phyloP scores from a whole-genome alignment of 257 asterid genomes.

The Galeopsis tetrahit region DNA sequence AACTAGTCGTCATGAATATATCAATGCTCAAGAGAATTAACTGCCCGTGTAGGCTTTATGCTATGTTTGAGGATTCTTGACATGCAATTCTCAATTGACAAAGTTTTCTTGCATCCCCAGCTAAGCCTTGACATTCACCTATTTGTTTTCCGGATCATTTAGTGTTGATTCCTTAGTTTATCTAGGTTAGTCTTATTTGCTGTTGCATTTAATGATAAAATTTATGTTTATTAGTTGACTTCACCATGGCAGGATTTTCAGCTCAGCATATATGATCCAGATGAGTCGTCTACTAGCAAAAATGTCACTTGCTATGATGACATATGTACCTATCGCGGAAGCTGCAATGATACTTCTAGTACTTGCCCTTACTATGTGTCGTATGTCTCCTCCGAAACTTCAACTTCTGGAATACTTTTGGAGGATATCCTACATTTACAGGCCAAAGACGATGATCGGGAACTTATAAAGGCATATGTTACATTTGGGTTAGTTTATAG shows the following conservation, averaged over 20 bases:
- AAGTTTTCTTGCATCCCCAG: background rate
- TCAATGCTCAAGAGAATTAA: background rate
- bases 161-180: conserved; percentile 20
- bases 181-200: conserved; percentile 12
- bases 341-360: conserved; percentile 50
- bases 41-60: background rate
- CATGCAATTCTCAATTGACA: conserved; percentile 12
- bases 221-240: conserved; percentile 3
- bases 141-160: background rate
- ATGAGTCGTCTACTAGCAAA: conserved; percentile 73
- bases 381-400: conserved; percentile 80
- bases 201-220: conserved; percentile 3
- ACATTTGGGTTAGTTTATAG: conserved; percentile 76
- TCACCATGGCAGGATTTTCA: conserved; percentile 68
- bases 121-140: conserved; percentile 12
- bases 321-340: conserved; percentile 50
- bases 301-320: conserved; percentile 66
- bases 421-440: conserved; percentile 78
- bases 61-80: conserved; percentile 2
- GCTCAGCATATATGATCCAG: conserved; percentile 68
- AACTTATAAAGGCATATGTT: conserved; percentile 56
- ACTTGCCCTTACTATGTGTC: conserved; percentile 81
- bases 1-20: background rate
- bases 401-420: conserved; percentile 85
- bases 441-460: conserved; percentile 49